Conservation (phyloP, 495 filamentous ascomycete species). For the Aspergillus ellipticus region DNA sequence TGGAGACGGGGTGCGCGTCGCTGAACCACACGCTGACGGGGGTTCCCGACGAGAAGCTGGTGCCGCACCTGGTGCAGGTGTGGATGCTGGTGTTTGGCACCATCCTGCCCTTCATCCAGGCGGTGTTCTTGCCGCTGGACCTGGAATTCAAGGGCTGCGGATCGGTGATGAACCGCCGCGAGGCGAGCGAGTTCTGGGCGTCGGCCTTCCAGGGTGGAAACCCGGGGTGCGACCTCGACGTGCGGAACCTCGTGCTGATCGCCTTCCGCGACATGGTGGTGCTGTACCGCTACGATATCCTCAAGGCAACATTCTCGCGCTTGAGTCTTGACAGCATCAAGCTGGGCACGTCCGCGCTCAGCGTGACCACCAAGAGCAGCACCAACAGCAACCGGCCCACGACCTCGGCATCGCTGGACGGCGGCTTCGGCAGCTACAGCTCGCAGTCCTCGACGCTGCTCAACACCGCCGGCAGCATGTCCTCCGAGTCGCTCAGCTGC, state of each 20-base stretch:
- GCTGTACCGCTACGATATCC: conserved; percentile 74
- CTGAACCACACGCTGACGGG: conserved; percentile 78
- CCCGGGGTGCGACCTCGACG: conserved; percentile 63
- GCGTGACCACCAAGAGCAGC: conserved; percentile 45
- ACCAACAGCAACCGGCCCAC: conserved; percentile 50
- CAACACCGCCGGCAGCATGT: conserved; percentile 48
- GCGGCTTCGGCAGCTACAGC: conserved; percentile 66
- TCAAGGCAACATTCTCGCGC: conserved; percentile 87
- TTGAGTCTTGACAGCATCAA: conserved; percentile 80
- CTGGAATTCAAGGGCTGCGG: conserved; percentile 88
- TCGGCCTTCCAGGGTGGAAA: conserved; percentile 30
- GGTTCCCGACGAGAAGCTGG: conserved; percentile 75
- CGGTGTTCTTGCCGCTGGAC: conserved; percentile 90
- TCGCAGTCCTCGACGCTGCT: conserved; percentile 70
- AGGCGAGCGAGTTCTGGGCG: conserved; percentile 87
- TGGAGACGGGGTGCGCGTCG: conserved; percentile 76
- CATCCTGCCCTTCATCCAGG: conserved; percentile 91
- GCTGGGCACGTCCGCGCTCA: conserved; percentile 48
- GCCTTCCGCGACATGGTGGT: conserved; percentile 87
- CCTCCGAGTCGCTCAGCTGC: conserved; percentile 41
- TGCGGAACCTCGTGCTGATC: conserved; percentile 83
- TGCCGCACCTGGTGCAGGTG: conserved; percentile 83
- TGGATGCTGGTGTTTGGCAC: conserved; percentile 90
- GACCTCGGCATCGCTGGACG: conserved; percentile 70
- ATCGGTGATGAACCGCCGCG: conserved; percentile 65